Evolutionary conservation across 176 grass and related monocot species (phyloP).

Genomic region (Musa itinerans): DNA sequence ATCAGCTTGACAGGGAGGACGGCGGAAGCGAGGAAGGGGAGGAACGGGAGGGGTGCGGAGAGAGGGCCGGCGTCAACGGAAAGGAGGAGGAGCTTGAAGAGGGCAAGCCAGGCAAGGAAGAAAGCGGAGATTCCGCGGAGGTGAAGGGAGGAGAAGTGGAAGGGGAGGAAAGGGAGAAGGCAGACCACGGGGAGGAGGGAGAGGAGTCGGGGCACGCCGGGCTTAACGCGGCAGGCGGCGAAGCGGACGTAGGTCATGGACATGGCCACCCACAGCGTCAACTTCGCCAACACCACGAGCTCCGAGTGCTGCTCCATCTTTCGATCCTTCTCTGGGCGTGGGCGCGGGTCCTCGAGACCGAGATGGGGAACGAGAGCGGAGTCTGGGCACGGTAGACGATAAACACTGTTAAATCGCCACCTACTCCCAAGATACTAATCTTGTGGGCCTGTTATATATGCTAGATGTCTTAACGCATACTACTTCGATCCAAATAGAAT

Average conservation of each 20-base stretch:
- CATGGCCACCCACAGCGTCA: conserved; percentile 11
- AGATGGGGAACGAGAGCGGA: no score
- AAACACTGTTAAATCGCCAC: no score
- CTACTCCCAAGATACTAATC: no score
- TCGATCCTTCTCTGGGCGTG: no score
- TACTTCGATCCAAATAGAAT: no score
- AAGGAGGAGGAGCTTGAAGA: conserved; percentile 69
- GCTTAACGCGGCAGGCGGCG: conserved; percentile 16
- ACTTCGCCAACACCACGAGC: conserved; percentile 22
- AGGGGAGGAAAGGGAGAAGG: conserved; percentile 32
- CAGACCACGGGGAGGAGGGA: conserved; percentile 37
- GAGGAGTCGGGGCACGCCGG: conserved; percentile 31
- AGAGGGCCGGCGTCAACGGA: conserved; percentile 42
- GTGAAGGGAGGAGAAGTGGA: conserved; percentile 36
- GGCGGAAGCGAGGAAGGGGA: conserved; percentile 31
- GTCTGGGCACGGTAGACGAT: no score
- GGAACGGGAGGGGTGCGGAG: conserved; percentile 27
- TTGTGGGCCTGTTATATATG: no score
- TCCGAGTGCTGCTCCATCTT: conserved; percentile 4
- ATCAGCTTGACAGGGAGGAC: conserved; percentile 46
- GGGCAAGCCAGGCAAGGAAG: conserved; percentile 46
- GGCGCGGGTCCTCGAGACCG: no score
- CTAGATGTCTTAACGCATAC: no score
- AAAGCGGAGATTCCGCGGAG: conserved; percentile 41
- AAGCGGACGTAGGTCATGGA: conserved; percentile 37